Base-by-base conservation (phyloP, 345 rosid genomes). In the Eucalyptus caleyi region DNA sequence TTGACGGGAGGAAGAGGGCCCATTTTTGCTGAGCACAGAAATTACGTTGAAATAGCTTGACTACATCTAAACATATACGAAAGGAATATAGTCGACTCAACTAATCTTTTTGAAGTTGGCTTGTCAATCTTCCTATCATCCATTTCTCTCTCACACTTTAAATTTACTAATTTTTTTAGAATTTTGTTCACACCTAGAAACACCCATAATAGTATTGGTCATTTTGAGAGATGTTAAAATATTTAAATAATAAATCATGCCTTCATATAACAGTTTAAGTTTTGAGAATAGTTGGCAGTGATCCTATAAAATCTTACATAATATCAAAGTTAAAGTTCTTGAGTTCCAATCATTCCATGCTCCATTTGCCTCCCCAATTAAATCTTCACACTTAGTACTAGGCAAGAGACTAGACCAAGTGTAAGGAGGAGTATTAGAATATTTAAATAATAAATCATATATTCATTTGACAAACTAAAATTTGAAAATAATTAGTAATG, bases 251-350 rank as follows among this genome's bases (percentile, higher is more conserved):
- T 19, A 19, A 53, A 53, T 7, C 24, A 53, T 19, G 11, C 5
- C 0, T 53, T 53, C 5, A 53, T 53, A 53, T 53, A 2, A 53
- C 1, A 53, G 2, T 53, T 53, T 8, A 53, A 53, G 5, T 53
- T 19, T 53, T 21, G 26, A 53, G 26, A 53, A 19, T 53, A 19
- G 1, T 8, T 21, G 0, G 4, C 5, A 53, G 0, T 53, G 1
- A 2, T 53, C 5, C 1, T 53, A 3, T 1, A 53, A 53, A 53
- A 53, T 53, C 11, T 53, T 1, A 53, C 5, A 19, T 19, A 0
- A 53, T 53, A 53, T 19, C 5, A 53, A 53, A 53, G 11, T 1
- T 53, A 53, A 53, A 53, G 2, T 19, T 53, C 5, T 53, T 0
- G 1, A 53, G 24, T 53, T 53, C 59, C 24, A 53, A 53, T 53